Evolutionary conservation across 129 eudicot genomes (phyloP), one percentile per base, ranked within the genome.

Genomic region (Artemisia annua): DNA sequence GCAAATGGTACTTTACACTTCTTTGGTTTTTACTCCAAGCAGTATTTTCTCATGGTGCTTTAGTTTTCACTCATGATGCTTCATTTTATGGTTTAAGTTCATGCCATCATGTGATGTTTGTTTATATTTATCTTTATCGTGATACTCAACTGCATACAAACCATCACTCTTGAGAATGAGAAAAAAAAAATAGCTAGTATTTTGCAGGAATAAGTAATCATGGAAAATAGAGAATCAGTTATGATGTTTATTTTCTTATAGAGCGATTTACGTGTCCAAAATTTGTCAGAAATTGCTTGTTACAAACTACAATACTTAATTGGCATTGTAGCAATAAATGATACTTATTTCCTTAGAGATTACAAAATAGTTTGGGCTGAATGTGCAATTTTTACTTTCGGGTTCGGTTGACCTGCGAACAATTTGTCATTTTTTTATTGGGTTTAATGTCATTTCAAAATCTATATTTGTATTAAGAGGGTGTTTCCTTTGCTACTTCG

Each of bases 1-100:
- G 98, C 97, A 35, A 88, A 94, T 80, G 97, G 98, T 90, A 90
- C 66, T 14, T 66, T 32, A 32, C 52, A 49, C 12, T 39, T 69
- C 19, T 44, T 19, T 70, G 11, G 0, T 35, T 55, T 55, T n/a
- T 64, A 16, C 51, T 22, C 44, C 14, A 6, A 61, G 17, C 48
- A 61, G 28, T 4, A 10, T 61, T 12, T 7, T 61, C 20, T 61
- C 19, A 22, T 4, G 44, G 4, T 28, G 66, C 46, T 28, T 64
- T 64, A 10, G 51, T 61, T 61, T 28, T 28, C 30, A 28, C 3
- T 28, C 30, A 28, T 28, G 30, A 28, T 28, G 30, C 30, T 28
- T 28, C 35, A 60, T 3, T 8, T 24, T 61, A 28, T 61, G 48
- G 17, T 15, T 61, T 14, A 61, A 28, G 43, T 64, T 64, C n/a